These are phyloP conservation scores for Aspergillus carbonarius DNA, from an alignment of 2,329 filamentous ascomycete genomes.

Conservation along the genomic window DNA sequence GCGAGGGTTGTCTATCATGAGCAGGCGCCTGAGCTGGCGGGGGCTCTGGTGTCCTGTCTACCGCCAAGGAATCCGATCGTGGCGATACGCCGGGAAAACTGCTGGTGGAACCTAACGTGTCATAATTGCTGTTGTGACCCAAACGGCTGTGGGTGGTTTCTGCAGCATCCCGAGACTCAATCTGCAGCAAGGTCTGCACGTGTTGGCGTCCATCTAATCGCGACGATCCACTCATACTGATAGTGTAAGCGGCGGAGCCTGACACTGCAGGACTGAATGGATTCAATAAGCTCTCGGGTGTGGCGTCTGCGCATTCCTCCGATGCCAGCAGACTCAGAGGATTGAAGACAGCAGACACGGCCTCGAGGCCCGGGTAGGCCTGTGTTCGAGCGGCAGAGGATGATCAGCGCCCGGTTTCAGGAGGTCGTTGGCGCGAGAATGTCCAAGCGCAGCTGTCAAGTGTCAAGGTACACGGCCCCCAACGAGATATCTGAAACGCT, in stretches of 20 bases:
- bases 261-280: background rate
- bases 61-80: background rate
- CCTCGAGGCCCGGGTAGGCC: background rate
- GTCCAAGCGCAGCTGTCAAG: constrained; percentile 18
- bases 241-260: background rate
- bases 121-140: background rate
- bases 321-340: background rate
- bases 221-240: constrained; percentile 14
- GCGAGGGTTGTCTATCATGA: background rate
- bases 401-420: background rate
- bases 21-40: background rate
- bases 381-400: background rate
- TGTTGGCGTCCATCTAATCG: constrained; percentile 17
- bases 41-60: background rate
- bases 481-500: background rate
- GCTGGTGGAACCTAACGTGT: background rate
- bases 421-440: constrained; percentile 19
- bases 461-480: constrained; percentile 3
- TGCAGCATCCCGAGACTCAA: constrained; percentile 18
- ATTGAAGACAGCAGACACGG: background rate
- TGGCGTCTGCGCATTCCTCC: background rate
- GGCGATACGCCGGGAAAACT: background rate
- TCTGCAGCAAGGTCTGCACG: constrained; percentile 21
- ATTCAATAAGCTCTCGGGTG: constrained; percentile 3
- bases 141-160: background rate